Evolutionary conservation across 805 yeast species (phyloP), one percentile per base, ranked within the genome.

Genomic region (Alloascoidea hylecoeti): DNA sequence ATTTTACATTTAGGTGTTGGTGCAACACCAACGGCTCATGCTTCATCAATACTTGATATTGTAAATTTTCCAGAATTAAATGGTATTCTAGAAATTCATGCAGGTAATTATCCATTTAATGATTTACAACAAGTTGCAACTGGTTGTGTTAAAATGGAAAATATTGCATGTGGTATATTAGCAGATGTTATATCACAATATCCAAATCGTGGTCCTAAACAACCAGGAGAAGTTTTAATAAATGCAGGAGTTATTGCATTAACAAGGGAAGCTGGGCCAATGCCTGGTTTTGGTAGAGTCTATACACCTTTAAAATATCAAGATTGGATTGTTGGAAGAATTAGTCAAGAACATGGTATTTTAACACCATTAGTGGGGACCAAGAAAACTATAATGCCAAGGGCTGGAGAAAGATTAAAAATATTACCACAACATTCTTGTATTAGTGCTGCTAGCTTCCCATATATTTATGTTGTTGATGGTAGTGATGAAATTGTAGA

Each of bases 341-440:
- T 82, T 35, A 72, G 82, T 40, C 92, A 82, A 52, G 94, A 82
- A 49, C 94, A 82, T 50, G 94, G 92, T 6, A 75, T 82, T 33
- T 55, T 81, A 36, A 61, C 58, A n/a, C 76, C 82, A 2, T 44
- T 52, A 13, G 52, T 51, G 4, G 57, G 53, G 2, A 36, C 36
- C 3, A 41, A 44, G 28, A 39, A 41, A 16, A 37, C 30, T 34
- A 15, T n/a, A 18, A 51, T 72, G 48, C 59, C 72, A 16, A 75
- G 75, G 16, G 45, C 57, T 19, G 85, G 85, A 1, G 62, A 74
- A 1, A 64, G 67, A 41, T 64, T 79, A 5, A 56, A 58, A 18
- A 61, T 81, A 23, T 44, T 72, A 16, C 85, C 86, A 2, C 84
- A 81, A 51, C 92, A 81, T 51, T 59, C 74, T 6, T 81, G 92